Percentiles rank a stretch among this genome's conserved stretches.
phyloP scores from a whole-genome alignment of 768 basidiomycete genomes.

The Tricholoma saponaceum region DNA sequence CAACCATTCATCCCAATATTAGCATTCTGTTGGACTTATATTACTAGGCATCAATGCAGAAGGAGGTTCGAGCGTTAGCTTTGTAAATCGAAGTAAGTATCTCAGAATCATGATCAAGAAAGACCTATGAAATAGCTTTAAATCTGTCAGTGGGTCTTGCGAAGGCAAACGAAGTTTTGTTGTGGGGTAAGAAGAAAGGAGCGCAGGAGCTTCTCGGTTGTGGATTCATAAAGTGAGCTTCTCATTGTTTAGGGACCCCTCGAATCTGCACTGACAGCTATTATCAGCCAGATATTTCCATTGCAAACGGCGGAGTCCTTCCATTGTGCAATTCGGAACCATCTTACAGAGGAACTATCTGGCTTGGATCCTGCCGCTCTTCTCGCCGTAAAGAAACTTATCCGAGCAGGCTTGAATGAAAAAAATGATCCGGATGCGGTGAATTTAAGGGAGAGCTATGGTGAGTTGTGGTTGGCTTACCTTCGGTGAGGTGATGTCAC shows the following conservation, averaged over 20 bases:
- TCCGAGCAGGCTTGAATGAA: slow-evolving; percentile 52
- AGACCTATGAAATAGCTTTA: background rate
- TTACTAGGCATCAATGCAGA: slow-evolving; percentile 58
- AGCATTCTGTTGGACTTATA: background rate
- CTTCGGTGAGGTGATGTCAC: background rate
- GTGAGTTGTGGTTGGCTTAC: slow-evolving; percentile 26
- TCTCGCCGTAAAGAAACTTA: slow-evolving; percentile 49
- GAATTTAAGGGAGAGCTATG: slow-evolving; percentile 66
- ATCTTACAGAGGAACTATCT: slow-evolving; percentile 30
- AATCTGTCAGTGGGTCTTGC: slow-evolving; percentile 53
- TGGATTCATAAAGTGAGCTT: slow-evolving; percentile 25
- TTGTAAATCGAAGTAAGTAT: slow-evolving; percentile 58
- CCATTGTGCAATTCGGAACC: slow-evolving; percentile 44
- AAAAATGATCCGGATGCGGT: slow-evolving; percentile 61
- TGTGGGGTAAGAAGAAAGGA: slow-evolving; percentile 42
- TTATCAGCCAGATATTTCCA: slow-evolving; percentile 1
- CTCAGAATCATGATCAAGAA: background rate
- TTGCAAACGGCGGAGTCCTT: slow-evolving; percentile 50
- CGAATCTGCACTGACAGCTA: slow-evolving; percentile 28
- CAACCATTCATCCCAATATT: background rate
- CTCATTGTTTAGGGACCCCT: slow-evolving; percentile 50
- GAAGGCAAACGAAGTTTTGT: slow-evolving; percentile 66
- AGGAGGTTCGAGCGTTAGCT: slow-evolving; percentile 66
- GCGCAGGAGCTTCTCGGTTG: slow-evolving; percentile 29
- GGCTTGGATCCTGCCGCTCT: slow-evolving; percentile 44